These are phyloP conservation scores for Salvia sclarea DNA, from an alignment of 305 asterid species.

Conservation along the genomic window DNA sequence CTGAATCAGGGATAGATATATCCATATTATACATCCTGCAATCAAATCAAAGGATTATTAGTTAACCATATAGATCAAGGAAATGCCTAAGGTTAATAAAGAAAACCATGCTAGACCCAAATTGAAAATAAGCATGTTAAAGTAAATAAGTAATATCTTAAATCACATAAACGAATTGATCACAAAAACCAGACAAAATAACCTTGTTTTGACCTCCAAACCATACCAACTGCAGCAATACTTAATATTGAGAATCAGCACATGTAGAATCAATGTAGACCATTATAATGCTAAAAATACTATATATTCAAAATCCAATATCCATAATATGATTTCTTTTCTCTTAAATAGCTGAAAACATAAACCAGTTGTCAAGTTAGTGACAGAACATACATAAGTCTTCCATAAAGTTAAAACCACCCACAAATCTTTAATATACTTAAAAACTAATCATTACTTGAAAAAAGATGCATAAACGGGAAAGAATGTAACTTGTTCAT, in stretches of 20 bases:
- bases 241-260: background rate
- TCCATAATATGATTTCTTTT: too few species aligned
- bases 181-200: background rate
- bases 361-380: background rate
- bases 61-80: background rate
- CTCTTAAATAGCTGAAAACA: too few species aligned
- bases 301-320: too few species aligned
- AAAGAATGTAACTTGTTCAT: too few species aligned
- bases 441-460: too few species aligned
- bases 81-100: background rate
- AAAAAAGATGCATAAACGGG: too few species aligned
- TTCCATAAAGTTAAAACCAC: too few species aligned
- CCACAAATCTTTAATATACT: too few species aligned
- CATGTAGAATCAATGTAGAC: background rate
- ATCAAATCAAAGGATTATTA: constrained; percentile 7
- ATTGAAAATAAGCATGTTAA: background rate
- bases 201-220: background rate
- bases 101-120: background rate
- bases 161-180: background rate
- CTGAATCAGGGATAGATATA: constrained; percentile 46
- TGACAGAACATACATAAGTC: background rate
- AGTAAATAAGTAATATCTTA: background rate
- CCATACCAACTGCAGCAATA: background rate
- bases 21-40: constrained; percentile 53
- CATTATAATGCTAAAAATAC: background rate